A percentile compares a stretch with the other conserved stretches of the same genome.
These are phyloP conservation scores for Camellia japonica DNA, from an alignment of 148 eudicot genomes.

Conservation along the genomic window DNA sequence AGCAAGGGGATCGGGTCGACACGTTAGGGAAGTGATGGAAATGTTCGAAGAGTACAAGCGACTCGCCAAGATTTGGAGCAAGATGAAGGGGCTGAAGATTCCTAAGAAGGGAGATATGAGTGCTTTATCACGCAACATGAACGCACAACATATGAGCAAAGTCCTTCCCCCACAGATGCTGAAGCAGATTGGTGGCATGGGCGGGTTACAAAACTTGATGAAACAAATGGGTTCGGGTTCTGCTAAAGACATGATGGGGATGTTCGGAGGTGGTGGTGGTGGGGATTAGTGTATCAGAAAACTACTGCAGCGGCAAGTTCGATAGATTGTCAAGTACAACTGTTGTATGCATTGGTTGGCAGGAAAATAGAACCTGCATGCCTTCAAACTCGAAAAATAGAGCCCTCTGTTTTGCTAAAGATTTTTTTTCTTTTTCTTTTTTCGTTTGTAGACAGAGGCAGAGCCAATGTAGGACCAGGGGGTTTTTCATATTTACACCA, in stretches of 20 bases:
- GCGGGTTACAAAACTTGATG: slow-evolving; percentile 81
- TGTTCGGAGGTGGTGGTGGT: slow-evolving; percentile 97
- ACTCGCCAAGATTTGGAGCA: slow-evolving; percentile 90
- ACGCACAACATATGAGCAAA: slow-evolving; percentile 87
- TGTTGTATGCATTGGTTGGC: not conserved
- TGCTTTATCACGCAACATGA: slow-evolving; percentile 78
- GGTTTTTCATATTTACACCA: no score
- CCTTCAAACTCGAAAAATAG: not conserved
- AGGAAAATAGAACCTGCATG: not conserved
- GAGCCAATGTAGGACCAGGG: no score
- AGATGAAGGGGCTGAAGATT: slow-evolving; percentile 96
- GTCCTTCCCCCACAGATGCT: slow-evolving; percentile 88
- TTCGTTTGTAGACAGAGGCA: no score
- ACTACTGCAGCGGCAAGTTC: not conserved
- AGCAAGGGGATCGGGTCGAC: slow-evolving; percentile 91
- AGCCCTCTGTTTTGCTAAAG: not conserved
- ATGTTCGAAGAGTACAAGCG: slow-evolving; percentile 93
- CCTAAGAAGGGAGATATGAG: slow-evolving; percentile 97
- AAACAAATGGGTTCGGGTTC: slow-evolving; percentile 94
- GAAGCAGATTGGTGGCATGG: slow-evolving; percentile 93
- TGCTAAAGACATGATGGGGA: slow-evolving; percentile 85
- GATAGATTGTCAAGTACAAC: not conserved
- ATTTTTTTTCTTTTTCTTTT: no score
- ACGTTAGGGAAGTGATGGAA: slow-evolving; percentile 68
- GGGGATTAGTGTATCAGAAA: slow-evolving; percentile 41